phyloP scores from a whole-genome alignment of 225 moss, liverwort and hornwort species.

The Pseudoscleropodium purum region DNA sequence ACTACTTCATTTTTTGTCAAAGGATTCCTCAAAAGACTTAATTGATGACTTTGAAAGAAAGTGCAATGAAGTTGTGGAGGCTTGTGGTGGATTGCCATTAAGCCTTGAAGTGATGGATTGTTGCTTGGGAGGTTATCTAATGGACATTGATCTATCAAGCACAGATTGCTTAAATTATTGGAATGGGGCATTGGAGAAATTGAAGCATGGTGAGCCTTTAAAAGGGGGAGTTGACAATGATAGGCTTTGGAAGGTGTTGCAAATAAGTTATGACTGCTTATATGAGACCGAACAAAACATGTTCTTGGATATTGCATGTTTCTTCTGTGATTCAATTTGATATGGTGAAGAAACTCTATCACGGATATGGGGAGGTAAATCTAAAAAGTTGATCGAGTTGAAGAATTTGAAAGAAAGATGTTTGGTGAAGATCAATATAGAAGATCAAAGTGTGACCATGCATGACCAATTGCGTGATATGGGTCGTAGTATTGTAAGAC shows the following conservation, averaged over 20 bases:
- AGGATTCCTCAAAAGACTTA: background rate
- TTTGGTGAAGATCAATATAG: background rate
- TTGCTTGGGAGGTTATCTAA: background rate
- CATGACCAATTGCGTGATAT: background rate
- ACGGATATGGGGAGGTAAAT: background rate
- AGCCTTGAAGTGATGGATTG: background rate
- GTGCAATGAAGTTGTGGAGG: background rate
- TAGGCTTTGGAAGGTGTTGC: background rate
- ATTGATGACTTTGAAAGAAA: background rate
- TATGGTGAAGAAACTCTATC: background rate
- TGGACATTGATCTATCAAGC: rapidly evolving
- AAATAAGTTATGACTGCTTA: background rate
- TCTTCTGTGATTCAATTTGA: background rate
- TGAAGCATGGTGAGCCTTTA: background rate
- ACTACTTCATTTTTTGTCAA: background rate
- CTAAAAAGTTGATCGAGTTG: background rate
- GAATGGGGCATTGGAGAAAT: background rate
- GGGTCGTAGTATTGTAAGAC: background rate
- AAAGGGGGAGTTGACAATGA: background rate
- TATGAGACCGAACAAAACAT: background rate
- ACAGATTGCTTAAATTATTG: background rate
- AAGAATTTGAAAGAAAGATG: background rate
- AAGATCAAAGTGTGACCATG: background rate
- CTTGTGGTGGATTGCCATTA: background rate
- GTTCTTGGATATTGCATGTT: no score